Percentiles rank a stretch among this genome's conserved stretches.
These are phyloP conservation scores for Mortierella sp. DNA, from an alignment of 371 early-diverging fungal genomes.

Conservation along the genomic window DNA sequence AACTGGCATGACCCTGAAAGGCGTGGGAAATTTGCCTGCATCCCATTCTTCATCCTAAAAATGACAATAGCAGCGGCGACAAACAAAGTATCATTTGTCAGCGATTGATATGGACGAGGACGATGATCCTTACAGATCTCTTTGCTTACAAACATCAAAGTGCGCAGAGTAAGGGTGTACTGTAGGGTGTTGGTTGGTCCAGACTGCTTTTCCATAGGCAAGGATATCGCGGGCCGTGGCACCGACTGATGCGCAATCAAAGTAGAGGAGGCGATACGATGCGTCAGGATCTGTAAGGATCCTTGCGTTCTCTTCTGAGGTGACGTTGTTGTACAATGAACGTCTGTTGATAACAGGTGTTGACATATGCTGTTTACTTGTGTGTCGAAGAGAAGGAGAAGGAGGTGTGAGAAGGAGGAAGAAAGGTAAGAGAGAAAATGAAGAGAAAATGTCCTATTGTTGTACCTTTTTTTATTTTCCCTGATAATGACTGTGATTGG, in stretches of 20 bases:
- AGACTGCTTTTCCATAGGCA: conserved; percentile 35
- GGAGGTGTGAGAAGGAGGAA: neutral
- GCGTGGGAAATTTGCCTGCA: conserved; percentile 25
- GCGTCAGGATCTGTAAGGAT: conserved; percentile 14
- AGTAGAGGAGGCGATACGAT: conserved; percentile 31
- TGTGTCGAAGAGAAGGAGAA: neutral
- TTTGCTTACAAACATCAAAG: no score
- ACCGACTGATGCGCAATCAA: conserved; percentile 28
- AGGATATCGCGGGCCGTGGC: conserved; percentile 35
- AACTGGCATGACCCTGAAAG: conserved; percentile 35
- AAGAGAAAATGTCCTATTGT: neutral
- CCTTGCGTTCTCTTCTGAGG: conserved; percentile 27
- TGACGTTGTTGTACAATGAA: conserved; percentile 11
- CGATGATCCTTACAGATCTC: neutral
- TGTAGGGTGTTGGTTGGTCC: conserved; percentile 26
- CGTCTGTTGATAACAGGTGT: neutral
- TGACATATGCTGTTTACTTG: neutral
- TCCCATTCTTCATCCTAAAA: conserved; percentile 19
- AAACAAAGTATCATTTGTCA: neutral
- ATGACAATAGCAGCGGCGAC: no score
- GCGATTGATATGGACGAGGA: neutral
- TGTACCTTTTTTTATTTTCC: neutral
- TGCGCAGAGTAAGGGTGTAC: neutral
- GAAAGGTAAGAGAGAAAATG: neutral
- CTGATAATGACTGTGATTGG: neutral